These are phyloP conservation scores for Xylaria sp. DNA, from an alignment of 2,329 filamentous ascomycete genomes.

Conservation along the genomic window DNA sequence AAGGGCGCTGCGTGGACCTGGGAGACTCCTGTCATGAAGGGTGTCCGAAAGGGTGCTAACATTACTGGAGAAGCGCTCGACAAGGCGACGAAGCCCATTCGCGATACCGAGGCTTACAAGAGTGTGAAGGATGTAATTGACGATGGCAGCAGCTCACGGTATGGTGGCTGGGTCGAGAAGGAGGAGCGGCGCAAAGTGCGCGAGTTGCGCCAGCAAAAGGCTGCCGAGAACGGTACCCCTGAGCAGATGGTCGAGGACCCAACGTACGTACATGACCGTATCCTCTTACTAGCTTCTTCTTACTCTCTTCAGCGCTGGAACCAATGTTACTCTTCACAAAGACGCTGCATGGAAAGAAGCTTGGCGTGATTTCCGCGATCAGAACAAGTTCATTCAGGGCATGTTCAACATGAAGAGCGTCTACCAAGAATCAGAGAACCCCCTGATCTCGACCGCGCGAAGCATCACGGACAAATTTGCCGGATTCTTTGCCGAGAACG, in stretches of 20 bases:
- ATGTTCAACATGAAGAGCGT: conserved; percentile 79
- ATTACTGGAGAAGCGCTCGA: conserved; percentile 83
- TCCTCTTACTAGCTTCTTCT: conserved; percentile 19
- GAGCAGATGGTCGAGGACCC: conserved; percentile 77
- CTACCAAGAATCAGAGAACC: conserved; percentile 97
- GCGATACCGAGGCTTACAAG: conserved; percentile 92
- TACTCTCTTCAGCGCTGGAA: conserved; percentile 66
- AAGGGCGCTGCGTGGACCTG: conserved; percentile 94
- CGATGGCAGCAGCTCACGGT: conserved; percentile 90
- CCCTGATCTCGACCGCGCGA: conserved; percentile 84
- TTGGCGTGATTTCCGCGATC: conserved; percentile 94
- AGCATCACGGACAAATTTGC: conserved; percentile 90
- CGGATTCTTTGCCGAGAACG: conserved; percentile 97
- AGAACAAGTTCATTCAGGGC: conserved; percentile 80
- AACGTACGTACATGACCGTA: conserved; percentile 56
- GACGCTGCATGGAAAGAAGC: conserved; percentile 96
- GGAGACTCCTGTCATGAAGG: conserved; percentile 92
- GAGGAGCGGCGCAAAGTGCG: conserved; percentile 81
- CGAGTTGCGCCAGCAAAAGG: conserved; percentile 65
- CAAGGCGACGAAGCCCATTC: conserved; percentile 89
- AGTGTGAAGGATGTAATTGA: conserved; percentile 94
- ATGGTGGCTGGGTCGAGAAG: conserved; percentile 95
- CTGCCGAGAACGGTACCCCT: conserved; percentile 40
- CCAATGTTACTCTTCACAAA: conserved; percentile 92
- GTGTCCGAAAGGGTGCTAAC: conserved; percentile 77